Percentiles rank a stretch among this genome's conserved stretches.
Evolutionary conservation across 495 filamentous ascomycete genomes (phyloP).

Genomic region (Corynascus novoguineensis): DNA sequence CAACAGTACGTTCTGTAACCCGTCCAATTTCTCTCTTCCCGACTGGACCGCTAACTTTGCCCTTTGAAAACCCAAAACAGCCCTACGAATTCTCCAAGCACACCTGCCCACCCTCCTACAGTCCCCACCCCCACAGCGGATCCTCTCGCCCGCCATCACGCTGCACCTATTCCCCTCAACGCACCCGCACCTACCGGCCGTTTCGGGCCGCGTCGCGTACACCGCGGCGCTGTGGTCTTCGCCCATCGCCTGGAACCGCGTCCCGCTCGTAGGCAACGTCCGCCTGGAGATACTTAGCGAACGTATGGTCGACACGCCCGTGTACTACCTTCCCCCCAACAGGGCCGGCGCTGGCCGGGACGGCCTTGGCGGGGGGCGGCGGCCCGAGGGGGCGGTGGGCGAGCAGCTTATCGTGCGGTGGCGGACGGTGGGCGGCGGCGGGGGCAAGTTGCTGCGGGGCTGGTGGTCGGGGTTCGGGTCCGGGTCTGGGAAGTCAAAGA

Average conservation of each 20-base stretch:
- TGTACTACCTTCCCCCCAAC: no score
- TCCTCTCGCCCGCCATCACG: conserved; percentile 85
- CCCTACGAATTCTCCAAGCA: conserved; percentile 78
- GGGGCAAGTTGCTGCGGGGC: conserved; percentile 6
- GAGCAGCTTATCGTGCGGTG: conserved; percentile 86
- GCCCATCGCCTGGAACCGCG: conserved; percentile 87
- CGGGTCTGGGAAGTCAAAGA: not conserved
- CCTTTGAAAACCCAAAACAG: no score
- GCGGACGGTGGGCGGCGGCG: conserved; percentile 51
- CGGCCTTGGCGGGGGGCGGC: not conserved
- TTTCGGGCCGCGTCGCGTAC: conserved; percentile 84
- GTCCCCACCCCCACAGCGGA: conserved; percentile 73
- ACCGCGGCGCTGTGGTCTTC: conserved; percentile 91
- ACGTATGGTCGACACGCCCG: conserved; percentile 62
- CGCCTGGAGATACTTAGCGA: conserved; percentile 80
- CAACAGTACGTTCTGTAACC: conserved; percentile 58
- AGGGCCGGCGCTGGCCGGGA: conserved; percentile 35
- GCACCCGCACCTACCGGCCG: conserved; percentile 88
- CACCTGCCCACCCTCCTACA: conserved; percentile 81
- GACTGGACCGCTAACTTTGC: not conserved
- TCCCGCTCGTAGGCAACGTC: conserved; percentile 85
- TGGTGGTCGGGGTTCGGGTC: not conserved
- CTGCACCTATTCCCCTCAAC: conserved; percentile 95
- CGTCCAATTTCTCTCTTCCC: not conserved
- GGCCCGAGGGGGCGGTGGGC: not conserved